Conservation (phyloP, 352 stramenopile species). For the Phytophthora citricola region DNA sequence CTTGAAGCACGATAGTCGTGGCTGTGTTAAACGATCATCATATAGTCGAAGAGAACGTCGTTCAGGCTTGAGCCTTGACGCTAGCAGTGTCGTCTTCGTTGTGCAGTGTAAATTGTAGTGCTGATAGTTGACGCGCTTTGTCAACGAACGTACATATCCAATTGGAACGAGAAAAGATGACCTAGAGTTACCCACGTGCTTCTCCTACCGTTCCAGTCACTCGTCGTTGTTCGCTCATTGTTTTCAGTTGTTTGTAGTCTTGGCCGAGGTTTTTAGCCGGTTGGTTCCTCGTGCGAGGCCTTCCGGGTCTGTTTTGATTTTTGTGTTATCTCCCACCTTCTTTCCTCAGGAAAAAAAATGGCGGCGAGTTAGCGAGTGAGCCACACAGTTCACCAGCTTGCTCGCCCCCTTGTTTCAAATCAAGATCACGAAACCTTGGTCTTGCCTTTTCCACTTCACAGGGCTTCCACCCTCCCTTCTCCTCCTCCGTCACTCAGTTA, state of each 20-base stretch:
- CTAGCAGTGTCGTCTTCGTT: conserved; percentile 15
- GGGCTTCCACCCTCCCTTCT: conserved; percentile 13
- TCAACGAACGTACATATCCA: conserved; percentile 19
- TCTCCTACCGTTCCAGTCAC: conserved; percentile 22
- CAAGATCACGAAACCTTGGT: conserved; percentile 32
- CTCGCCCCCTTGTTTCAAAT: conserved; percentile 32
- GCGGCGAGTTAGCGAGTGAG: conserved; percentile 26
- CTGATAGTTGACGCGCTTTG: conserved; percentile 2
- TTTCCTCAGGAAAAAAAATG: conserved; percentile 35
- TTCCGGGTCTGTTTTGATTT: conserved; percentile 50
- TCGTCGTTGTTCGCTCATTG: conserved; percentile 33
- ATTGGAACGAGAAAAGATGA: conserved; percentile 22
- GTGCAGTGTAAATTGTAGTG: conserved; percentile 32
- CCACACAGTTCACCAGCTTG: conserved; percentile 23
- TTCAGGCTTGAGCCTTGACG: conserved; percentile 12
- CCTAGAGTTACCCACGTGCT: conserved; percentile 9
- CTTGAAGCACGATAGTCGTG: conserved; percentile 10
- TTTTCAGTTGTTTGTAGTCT: conserved; percentile 39
- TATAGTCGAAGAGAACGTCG: conserved; percentile 30
- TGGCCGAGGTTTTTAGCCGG: conserved; percentile 26
- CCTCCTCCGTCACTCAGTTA: conserved; percentile 5
- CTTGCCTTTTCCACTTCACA: conserved; percentile 44
- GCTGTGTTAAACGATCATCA: conserved; percentile 19
- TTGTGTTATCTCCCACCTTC: conserved; percentile 43
- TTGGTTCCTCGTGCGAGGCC: conserved; percentile 32